phyloP scores from a whole-genome alignment of 2,329 filamentous ascomycete species.

The Trichoderma koningii region DNA sequence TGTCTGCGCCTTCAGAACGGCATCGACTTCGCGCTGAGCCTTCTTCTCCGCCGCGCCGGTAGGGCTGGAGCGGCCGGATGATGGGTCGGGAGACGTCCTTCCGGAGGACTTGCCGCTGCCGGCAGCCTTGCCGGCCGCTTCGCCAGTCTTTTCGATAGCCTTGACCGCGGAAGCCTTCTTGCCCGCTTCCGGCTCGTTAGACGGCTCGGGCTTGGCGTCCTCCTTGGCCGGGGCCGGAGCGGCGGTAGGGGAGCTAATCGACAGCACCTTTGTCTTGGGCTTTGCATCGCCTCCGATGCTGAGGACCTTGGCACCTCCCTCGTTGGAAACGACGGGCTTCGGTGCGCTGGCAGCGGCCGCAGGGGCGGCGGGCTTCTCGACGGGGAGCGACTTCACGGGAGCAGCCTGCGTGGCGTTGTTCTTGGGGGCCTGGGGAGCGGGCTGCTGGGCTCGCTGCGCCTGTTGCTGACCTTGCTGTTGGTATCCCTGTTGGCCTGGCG shows the following conservation, averaged over 20 bases:
- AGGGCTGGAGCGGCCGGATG: conserved; percentile 82
- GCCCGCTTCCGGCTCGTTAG: conserved; percentile 64
- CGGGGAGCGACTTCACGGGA: conserved; percentile 40
- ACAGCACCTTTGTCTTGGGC: conserved; percentile 52
- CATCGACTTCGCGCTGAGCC: conserved; percentile 69
- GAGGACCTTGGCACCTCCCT: conserved; percentile 63
- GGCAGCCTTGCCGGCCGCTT: conserved; percentile 51
- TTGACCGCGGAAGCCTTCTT: conserved; percentile 85
- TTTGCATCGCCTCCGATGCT: conserved; percentile 67
- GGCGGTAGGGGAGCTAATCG: conserved; percentile 42
- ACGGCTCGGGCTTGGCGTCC: conserved; percentile 53
- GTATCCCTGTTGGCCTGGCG: conserved; percentile 54
- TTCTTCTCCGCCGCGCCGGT: conserved; percentile 57
- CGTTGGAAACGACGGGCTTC: conserved; percentile 57
- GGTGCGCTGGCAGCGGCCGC: conserved; percentile 48
- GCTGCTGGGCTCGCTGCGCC: conserved; percentile 21
- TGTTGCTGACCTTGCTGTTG: conserved; percentile 55
- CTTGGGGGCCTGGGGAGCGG: conserved; percentile 22
- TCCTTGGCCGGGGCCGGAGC: conserved; percentile 41
- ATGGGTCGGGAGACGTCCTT: conserved; percentile 76
- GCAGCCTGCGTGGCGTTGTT: conserved; percentile 48
- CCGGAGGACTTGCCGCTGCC: conserved; percentile 57
- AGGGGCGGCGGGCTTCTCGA: conserved; percentile 46
- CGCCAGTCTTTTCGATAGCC: conserved; percentile 88
- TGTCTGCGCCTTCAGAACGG: conserved; percentile 79